Evolutionary conservation across 306 rosid genomes (phyloP), one percentile per base, ranked within the genome.

Genomic region (Lathyrus aphaca): DNA sequence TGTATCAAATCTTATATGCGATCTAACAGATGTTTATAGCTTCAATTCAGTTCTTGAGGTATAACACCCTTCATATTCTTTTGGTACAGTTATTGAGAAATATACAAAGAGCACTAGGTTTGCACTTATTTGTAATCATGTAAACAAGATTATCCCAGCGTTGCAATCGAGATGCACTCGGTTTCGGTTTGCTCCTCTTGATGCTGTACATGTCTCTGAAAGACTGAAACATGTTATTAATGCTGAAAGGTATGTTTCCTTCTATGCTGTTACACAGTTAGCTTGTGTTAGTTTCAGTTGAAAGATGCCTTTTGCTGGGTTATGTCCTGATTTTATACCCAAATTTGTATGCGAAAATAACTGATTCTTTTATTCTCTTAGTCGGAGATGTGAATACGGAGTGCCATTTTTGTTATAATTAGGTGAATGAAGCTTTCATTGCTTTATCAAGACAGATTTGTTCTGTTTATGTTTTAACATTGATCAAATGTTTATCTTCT

Each of bases 171-270:
- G 99, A 78, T 95, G 99, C 76, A 91, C 99, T 57, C 91, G 92
- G 53, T 95, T 95, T 57, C 91, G 99, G 64, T 94, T 94, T 87
- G 96, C 99, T 64, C 99, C 99, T 27, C 99, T 91, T 39, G 96
- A 91, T 44, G 73, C 82, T n/a, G 77, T 87, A 65, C 96, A 94
- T 82, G 92, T 94, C 69, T 80, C 88, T 23, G 95, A 86, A 61
- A 87, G 97, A 72, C 83, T 94, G 83, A 87, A 75, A 78, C 93
- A 89, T 81, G 92, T 94, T 45, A 83, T 91, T 55, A 82, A 87
- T 56, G 84, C 95, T 77, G 97, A 91, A 85, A 82, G 86, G 99
- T 83, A 74, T 60, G 73, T 66, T 64, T 48, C 46, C 5, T 40
- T 58, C 32, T 74, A 56, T 62, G 14, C 58, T 64, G 16, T 66